These are phyloP conservation scores for Fusarium verrucosum DNA, from an alignment of 2,329 filamentous ascomycete species.

Conservation along the genomic window DNA sequence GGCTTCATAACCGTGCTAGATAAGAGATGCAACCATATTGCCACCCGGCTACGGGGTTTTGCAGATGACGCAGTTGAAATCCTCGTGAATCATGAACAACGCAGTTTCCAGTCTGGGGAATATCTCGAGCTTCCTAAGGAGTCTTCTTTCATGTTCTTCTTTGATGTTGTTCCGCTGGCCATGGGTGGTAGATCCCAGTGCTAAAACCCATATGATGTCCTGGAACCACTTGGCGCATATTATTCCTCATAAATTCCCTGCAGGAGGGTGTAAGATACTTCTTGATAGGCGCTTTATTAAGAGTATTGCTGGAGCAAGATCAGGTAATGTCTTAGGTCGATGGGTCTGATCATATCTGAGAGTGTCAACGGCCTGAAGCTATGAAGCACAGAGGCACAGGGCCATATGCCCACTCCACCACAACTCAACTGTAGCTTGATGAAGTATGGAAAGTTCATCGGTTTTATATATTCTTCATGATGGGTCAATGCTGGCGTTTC, in stretches of 20 bases:
- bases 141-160: conserved; percentile 35
- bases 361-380: conserved; percentile 22
- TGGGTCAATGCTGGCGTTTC: background rate
- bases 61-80: conserved; percentile 19
- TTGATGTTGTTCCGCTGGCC: conserved; percentile 30
- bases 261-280: conserved; percentile 25
- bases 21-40: conserved; percentile 21
- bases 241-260: conserved; percentile 20
- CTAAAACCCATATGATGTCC: conserved; percentile 37
- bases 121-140: conserved; percentile 27
- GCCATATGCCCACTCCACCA: conserved; percentile 30
- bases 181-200: conserved; percentile 35
- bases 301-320: conserved; percentile 32
- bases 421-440: conserved; percentile 27
- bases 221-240: conserved; percentile 31
- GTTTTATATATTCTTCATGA: conserved; percentile 1
- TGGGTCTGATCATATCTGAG: conserved; percentile 29
- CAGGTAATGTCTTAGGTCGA: conserved; percentile 29
- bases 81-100: conserved; percentile 33
- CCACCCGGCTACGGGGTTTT: conserved; percentile 14
- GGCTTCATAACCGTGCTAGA: conserved; percentile 20
- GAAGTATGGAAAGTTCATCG: conserved; percentile 25
- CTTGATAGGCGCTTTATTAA: conserved; percentile 32
- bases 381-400: conserved; percentile 22
- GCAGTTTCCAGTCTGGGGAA: conserved; percentile 25